Percentiles rank a stretch among this genome's conserved stretches.
phyloP scores from a whole-genome alignment of 1,139 yeast genomes.

The Suhomyces atakaporum region DNA sequence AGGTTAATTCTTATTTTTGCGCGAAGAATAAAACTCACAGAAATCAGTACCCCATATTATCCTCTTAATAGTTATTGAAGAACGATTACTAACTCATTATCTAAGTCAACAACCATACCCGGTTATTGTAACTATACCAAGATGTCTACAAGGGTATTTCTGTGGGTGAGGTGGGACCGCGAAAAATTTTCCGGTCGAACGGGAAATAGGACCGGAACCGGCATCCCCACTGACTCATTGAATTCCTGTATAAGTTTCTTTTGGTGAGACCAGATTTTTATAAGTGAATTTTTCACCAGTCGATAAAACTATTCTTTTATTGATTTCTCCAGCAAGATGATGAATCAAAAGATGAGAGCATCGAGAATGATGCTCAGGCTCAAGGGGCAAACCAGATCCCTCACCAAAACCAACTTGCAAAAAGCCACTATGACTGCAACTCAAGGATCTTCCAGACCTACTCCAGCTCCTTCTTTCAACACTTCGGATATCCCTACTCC shows the following conservation, averaged over 20 bases:
- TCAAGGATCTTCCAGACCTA: conserved; percentile 24
- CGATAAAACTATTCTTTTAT: background rate
- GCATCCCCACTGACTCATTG: conserved; percentile 13
- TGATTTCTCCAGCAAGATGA: conserved; percentile 9
- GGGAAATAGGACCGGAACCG: conserved; percentile 11
- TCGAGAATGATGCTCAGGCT: conserved; percentile 13
- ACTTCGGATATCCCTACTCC: conserved; percentile 14
- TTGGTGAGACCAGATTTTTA: conserved; percentile 4
- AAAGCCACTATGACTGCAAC: conserved; percentile 38
- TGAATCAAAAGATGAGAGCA: conserved; percentile 11
- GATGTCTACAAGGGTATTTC: too few relatives aligned
- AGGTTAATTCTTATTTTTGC: too few relatives aligned
- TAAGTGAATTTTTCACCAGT: conserved; percentile 7
- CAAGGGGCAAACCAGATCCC: conserved; percentile 23
- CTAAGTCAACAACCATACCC: conserved; percentile 1
- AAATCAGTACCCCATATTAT: too few relatives aligned
- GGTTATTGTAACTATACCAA: too few relatives aligned
- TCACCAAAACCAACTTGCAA: conserved; percentile 35
- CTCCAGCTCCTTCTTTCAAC: conserved; percentile 33
- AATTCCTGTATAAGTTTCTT: conserved; percentile 3
- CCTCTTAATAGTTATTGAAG: too few relatives aligned
- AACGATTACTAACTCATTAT: too few relatives aligned
- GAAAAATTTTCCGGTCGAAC: conserved; percentile 9
- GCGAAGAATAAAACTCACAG: too few relatives aligned
- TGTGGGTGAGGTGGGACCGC: background rate